Conservation (phyloP, 352 stramenopile species). For the Globisporangium okanoganense region DNA sequence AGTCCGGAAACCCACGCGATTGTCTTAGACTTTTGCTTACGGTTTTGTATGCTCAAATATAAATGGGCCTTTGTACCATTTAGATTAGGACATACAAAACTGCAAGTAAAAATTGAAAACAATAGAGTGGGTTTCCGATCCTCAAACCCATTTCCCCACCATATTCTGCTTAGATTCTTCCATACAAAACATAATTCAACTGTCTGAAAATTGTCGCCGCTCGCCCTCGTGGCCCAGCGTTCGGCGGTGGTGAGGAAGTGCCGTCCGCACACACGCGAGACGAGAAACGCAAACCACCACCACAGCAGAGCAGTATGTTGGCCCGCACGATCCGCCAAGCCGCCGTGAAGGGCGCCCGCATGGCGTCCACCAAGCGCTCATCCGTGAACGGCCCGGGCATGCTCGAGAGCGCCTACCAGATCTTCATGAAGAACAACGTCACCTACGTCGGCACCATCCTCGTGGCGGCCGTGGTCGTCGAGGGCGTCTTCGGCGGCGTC, state of each 20-base stretch:
- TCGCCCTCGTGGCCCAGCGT: not conserved
- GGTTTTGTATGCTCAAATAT: no score
- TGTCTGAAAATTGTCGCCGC: not conserved
- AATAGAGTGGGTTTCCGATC: not conserved
- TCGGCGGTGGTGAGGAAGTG: conserved; percentile 5
- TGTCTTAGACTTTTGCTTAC: no score
- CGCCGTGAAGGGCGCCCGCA: conserved; percentile 36
- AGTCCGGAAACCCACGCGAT: no score
- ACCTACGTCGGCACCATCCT: conserved; percentile 81
- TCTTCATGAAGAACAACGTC: conserved; percentile 81
- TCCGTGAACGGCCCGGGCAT: conserved; percentile 74
- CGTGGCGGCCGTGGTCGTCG: conserved; percentile 57
- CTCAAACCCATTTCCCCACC: not conserved
- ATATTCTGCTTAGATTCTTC: not conserved
- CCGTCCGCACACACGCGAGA: not conserved
- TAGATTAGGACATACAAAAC: not conserved
- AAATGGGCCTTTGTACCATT: no score
- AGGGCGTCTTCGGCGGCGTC: conserved; percentile 67
- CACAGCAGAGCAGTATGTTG: conserved; percentile 32
- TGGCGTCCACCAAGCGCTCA: conserved; percentile 64
- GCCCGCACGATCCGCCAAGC: conserved; percentile 51
- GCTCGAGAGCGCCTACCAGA: conserved; percentile 60
- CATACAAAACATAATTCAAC: not conserved
- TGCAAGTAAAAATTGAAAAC: not conserved
- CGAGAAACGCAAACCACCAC: conserved; percentile 2